These are phyloP conservation scores for Hypoxylon subgilvum DNA, from an alignment of 495 filamentous ascomycete genomes.

Conservation along the genomic window DNA sequence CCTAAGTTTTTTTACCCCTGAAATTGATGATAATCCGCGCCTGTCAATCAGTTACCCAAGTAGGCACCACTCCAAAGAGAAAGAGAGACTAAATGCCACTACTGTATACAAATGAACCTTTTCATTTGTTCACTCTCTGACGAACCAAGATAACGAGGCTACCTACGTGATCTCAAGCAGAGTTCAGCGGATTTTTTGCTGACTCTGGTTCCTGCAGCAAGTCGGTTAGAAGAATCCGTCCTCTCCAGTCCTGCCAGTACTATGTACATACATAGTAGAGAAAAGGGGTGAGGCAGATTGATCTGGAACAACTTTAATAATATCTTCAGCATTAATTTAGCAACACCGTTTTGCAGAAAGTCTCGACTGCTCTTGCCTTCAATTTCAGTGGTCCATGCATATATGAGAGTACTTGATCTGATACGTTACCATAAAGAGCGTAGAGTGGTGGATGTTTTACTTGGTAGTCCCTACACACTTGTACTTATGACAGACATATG, in stretches of 20 bases:
- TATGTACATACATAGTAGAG: not conserved
- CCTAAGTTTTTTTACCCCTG: slow-evolving; percentile 33
- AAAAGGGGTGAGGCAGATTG: slow-evolving; percentile 4
- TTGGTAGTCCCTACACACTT: no score
- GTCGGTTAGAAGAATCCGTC: slow-evolving; percentile 1
- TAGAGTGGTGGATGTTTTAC: not conserved
- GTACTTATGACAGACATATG: no score
- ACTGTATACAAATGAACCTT: slow-evolving; percentile 12
- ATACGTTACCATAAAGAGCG: not conserved
- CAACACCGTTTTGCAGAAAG: slow-evolving; percentile 24
- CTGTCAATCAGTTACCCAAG: slow-evolving; percentile 5
- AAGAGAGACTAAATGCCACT: slow-evolving; percentile 35
- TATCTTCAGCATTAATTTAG: slow-evolving; percentile 33
- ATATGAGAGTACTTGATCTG: not conserved
- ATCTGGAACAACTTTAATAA: slow-evolving; percentile 37
- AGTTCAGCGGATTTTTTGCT: slow-evolving; percentile 10
- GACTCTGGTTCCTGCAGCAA: slow-evolving; percentile 31
- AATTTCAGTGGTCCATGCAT: slow-evolving; percentile 9
- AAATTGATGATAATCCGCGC: slow-evolving; percentile 20
- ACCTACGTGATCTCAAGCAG: slow-evolving; percentile 11
- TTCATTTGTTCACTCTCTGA: slow-evolving; percentile 11
- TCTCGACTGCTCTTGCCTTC: slow-evolving; percentile 20
- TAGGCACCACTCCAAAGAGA: no score
- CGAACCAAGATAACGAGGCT: slow-evolving; percentile 19
- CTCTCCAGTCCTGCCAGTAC: not conserved